Evolutionary conservation across 2,329 filamentous ascomycete species (phyloP), one percentile per base, ranked within the genome.

Genomic region (Achaetomium macrosporum): DNA sequence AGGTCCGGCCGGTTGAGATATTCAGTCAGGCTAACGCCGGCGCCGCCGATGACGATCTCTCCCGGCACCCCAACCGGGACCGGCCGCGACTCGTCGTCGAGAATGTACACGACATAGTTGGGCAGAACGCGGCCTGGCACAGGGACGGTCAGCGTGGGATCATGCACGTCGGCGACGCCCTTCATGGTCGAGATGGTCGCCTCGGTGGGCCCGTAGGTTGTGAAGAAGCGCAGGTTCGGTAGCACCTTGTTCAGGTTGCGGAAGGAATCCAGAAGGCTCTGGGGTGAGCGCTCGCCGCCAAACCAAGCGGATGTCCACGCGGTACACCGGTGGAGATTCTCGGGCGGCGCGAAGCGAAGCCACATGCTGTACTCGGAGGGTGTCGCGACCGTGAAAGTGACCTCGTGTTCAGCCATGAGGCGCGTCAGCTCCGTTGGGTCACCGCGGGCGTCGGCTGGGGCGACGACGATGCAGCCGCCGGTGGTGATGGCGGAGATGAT

Each of bases 31-130:
- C 61, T 60, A 2, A 70, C 60, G 7, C 68, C 68, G 2, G 59
- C 51, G 1, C 71, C 71, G 17, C 59, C 67, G 39, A 76, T 63
- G 17, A 50, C 65, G 11, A 77, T 65, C 57, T 76, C 72, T 2
- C 75, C 75, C 0, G 66, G 56, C 1, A 70, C 53, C 0, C 73
- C 73, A 6, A 66, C 45, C 1, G 74, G 71, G 8, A 71, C 55
- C 0, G 66, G 58, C 12, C 65, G 41, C n/a, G 63, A 57, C 2
- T 70, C 30, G 4, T 64, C 47, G 51, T 74, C 72, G 0, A 76
- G 20, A 36, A 77, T 66, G 53, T 69, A 73, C 25, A 67, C 47
- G 0, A 55, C 48, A 44, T 68, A 69, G 56, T 73, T 73, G 1
- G 69, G 66, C 5, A 72, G 37, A 3, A 67, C 46, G 5, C 51